Conservation (phyloP, 441 rosid species). For the Croton laevigatus region DNA sequence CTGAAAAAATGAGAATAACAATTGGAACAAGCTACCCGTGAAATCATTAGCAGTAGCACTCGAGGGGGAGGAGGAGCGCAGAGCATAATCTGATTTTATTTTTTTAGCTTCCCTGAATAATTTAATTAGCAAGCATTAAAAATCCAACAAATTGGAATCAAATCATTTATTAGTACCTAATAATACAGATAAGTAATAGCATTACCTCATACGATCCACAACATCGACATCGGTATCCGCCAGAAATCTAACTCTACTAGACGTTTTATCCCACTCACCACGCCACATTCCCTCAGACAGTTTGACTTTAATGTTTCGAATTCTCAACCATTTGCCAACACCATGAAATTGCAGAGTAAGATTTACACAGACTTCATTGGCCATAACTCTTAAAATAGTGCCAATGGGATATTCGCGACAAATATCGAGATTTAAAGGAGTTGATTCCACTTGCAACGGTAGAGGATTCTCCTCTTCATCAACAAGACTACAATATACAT, state of each 20-base stretch:
- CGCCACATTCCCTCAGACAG: conserved; percentile 10
- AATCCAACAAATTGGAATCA: neutral
- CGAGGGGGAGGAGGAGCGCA: conserved; percentile 7
- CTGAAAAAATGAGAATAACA: neutral
- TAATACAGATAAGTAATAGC: neutral
- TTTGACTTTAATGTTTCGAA: conserved; percentile 13
- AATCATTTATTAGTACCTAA: neutral
- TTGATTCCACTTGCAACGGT: conserved; percentile 10
- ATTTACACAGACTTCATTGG: conserved; percentile 16
- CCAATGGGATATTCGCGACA: conserved; percentile 10
- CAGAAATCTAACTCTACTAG: conserved; percentile 19
- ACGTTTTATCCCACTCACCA: conserved; percentile 3
- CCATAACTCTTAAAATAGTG: conserved; percentile 22
- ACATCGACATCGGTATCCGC: conserved; percentile 14
- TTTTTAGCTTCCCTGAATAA: conserved; percentile 10
- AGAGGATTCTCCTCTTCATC: conserved; percentile 10
- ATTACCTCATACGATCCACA: conserved; percentile 6
- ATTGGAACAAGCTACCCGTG: conserved; percentile 7
- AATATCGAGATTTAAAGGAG: neutral
- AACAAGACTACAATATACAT: neutral
- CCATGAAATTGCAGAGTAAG: conserved; percentile 5
- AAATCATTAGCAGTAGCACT: neutral
- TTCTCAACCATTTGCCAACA: conserved; percentile 22
- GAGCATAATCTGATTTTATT: neutral
- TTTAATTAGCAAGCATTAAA: neutral